Percentiles rank a stretch among this genome's conserved stretches.
Conservation (phyloP, 495 filamentous ascomycete species). For the Eremomyces bilateralis region DNA sequence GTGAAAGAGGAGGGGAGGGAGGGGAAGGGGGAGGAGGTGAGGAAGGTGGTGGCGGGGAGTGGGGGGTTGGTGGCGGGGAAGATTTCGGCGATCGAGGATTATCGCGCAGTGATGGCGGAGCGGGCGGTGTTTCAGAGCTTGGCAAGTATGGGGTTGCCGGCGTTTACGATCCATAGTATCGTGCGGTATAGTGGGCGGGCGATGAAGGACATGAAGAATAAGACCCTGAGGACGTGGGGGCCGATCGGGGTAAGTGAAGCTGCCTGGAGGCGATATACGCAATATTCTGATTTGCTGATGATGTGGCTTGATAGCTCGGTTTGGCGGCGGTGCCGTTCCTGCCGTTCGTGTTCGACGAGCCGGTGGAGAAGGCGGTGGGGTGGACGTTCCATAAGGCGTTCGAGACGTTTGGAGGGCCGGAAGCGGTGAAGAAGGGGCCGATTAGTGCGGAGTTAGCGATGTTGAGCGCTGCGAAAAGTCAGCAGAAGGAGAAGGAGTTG, state of each 20-base stretch:
- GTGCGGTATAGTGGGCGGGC: conserved; percentile 70
- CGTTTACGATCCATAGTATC: conserved; percentile 84
- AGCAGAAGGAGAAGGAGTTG: conserved; percentile 32
- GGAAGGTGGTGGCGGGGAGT: conserved; percentile 1
- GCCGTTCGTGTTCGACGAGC: conserved; percentile 78
- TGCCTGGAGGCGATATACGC: not conserved
- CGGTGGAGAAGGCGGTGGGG: conserved; percentile 76
- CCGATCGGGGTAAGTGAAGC: conserved; percentile 57
- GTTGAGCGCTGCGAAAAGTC: conserved; percentile 19
- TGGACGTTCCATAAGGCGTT: conserved; percentile 72
- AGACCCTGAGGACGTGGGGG: conserved; percentile 52
- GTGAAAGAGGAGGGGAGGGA: conserved; percentile 6
- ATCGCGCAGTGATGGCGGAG: conserved; percentile 74
- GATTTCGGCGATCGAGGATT: conserved; percentile 76
- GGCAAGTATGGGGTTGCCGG: conserved; percentile 83
- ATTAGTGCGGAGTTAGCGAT: conserved; percentile 35
- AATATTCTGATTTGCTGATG: conserved; percentile 1
- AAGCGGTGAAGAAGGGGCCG: conserved; percentile 26
- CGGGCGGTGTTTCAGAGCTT: conserved; percentile 73
- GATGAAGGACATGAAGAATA: conserved; percentile 58
- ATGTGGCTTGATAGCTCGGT: conserved; percentile 37
- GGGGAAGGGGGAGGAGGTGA: not conserved
- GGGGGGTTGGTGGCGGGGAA: conserved; percentile 21
- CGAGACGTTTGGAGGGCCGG: conserved; percentile 41
- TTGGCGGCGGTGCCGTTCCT: conserved; percentile 73